Percentiles rank a stretch among this genome's conserved stretches.
Conservation (phyloP, 139 green algal species). For the Astrephomene gubernaculifera region DNA sequence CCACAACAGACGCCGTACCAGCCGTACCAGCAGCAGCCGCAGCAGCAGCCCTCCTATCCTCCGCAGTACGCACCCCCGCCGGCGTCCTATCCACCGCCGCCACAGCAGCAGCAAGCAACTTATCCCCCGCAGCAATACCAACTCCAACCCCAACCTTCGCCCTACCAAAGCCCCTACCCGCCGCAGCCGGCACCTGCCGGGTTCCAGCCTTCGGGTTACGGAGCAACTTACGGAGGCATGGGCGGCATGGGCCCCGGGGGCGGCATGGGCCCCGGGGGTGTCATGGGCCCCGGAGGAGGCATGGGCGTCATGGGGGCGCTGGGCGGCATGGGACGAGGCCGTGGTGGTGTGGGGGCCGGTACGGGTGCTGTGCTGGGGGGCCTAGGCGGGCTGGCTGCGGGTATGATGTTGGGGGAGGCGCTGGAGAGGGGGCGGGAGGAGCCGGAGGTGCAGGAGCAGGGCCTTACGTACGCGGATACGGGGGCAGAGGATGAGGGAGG, state of each 20-base stretch:
- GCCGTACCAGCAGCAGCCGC: too few species aligned
- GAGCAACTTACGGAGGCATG: too few species aligned
- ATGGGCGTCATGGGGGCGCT: neutral
- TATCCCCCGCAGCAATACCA: too few species aligned
- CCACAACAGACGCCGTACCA: too few species aligned
- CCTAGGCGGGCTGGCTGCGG: constrained; percentile 13
- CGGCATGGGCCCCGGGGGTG: neutral
- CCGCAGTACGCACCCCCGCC: too few species aligned
- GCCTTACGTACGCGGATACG: neutral
- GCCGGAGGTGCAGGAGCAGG: neutral
- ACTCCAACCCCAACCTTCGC: too few species aligned
- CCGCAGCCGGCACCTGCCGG: too few species aligned
- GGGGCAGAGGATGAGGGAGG: neutral
- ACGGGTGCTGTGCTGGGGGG: neutral
- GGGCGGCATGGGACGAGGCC: neutral
- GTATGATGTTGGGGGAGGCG: neutral
- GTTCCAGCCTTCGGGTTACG: too few species aligned
- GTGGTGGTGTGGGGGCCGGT: neutral
- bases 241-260: neutral
- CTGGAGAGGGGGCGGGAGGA: neutral
- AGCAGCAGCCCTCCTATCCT: too few species aligned
- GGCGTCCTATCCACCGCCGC: too few species aligned
- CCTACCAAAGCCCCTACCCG: too few species aligned
- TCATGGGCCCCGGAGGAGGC: neutral
- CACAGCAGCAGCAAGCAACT: too few species aligned